Percentiles rank a stretch among this genome's conserved stretches.
Conservation (phyloP, 2,329 filamentous ascomycete genomes). For the Periconia sp. region DNA sequence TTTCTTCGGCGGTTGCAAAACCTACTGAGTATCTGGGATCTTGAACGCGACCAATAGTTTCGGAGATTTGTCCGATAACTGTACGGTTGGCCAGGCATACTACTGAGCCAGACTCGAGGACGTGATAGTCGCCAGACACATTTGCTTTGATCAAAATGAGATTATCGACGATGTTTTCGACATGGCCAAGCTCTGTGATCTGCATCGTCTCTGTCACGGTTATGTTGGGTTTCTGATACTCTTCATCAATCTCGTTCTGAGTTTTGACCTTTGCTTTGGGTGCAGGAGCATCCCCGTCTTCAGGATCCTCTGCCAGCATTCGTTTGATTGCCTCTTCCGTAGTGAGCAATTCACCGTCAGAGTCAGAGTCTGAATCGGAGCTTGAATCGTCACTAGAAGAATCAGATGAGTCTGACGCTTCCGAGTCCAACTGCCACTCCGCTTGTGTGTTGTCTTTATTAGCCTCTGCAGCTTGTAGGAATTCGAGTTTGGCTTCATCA, state of each 20-base stretch:
- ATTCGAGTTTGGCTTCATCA: slow-evolving; percentile 42
- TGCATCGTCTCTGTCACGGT: slow-evolving; percentile 75
- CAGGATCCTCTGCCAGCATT: slow-evolving; percentile 81
- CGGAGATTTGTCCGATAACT: slow-evolving; percentile 79
- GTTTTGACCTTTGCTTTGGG: slow-evolving; percentile 64
- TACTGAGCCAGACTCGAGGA: slow-evolving; percentile 81
- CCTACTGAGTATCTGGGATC: slow-evolving; percentile 83
- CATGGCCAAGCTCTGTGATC: slow-evolving; percentile 72
- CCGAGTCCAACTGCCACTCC: slow-evolving; percentile 77
- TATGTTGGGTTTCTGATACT: slow-evolving; percentile 69
- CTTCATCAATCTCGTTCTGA: slow-evolving; percentile 71
- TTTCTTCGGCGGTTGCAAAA: slow-evolving; percentile 69
- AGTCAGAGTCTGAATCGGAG: slow-evolving; percentile 62
- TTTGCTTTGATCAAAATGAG: slow-evolving; percentile 77
- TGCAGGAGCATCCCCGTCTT: slow-evolving; percentile 72
- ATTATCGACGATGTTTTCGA: slow-evolving; percentile 78
- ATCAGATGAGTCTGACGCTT: slow-evolving; percentile 56
- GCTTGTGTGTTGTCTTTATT: slow-evolving; percentile 58
- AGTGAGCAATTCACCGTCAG: slow-evolving; percentile 66
- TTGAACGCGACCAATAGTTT: slow-evolving; percentile 82
- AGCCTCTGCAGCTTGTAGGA: slow-evolving; percentile 47
- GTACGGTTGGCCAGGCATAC: slow-evolving; percentile 75
- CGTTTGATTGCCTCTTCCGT: slow-evolving; percentile 82
- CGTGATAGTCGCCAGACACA: slow-evolving; percentile 77
- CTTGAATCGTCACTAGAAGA: slow-evolving; percentile 53